These are phyloP conservation scores for Eutypella sp. DNA, from an alignment of 2,329 filamentous ascomycete genomes.

Conservation along the genomic window DNA sequence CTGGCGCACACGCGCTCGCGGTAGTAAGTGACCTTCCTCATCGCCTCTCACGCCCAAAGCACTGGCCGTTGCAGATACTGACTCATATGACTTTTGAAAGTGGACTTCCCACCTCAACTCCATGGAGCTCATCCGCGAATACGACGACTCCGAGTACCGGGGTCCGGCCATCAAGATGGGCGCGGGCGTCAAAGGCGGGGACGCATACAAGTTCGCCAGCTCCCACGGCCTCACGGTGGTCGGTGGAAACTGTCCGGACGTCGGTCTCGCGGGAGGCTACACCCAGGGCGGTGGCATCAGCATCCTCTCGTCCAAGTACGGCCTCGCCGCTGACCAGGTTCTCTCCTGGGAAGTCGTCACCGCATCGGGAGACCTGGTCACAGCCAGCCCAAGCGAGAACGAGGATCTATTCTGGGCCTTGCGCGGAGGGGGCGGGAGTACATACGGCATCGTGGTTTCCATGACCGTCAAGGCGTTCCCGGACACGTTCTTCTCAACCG, in stretches of 20 bases:
- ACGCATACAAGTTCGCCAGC: slow-evolving; percentile 6
- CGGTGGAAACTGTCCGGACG: slow-evolving; percentile 11
- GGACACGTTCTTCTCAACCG: slow-evolving; percentile 2
- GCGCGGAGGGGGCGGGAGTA: slow-evolving; percentile 53
- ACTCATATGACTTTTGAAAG: too few relatives aligned
- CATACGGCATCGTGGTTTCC: slow-evolving; percentile 48
- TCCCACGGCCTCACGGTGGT: slow-evolving; percentile 7
- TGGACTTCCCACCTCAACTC: slow-evolving; percentile 18
- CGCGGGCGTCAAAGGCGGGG: slow-evolving; percentile 7
- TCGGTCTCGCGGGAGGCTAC: slow-evolving; percentile 11
- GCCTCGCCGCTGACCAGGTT: slow-evolving; percentile 54
- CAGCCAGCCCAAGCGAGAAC: slow-evolving; percentile 42
- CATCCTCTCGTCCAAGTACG: slow-evolving; percentile 44
- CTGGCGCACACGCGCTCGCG: slow-evolving; percentile 15
- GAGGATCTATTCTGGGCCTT: slow-evolving; percentile 60
- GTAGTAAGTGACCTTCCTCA: too few relatives aligned
- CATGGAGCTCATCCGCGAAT: slow-evolving; percentile 11
- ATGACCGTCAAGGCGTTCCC: slow-evolving; percentile 4
- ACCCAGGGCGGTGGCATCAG: slow-evolving; percentile 50
- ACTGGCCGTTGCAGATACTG: too few relatives aligned
- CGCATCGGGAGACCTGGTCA: slow-evolving; percentile 41
- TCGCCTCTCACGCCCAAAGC: too few relatives aligned
- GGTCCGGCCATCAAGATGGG: slow-evolving; percentile 38
- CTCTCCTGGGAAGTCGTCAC: slow-evolving; percentile 52
- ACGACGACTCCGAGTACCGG: slow-evolving; percentile 20